Base-by-base conservation (phyloP, 306 rosid species). In the Macrotyloma uniflorum region DNA sequence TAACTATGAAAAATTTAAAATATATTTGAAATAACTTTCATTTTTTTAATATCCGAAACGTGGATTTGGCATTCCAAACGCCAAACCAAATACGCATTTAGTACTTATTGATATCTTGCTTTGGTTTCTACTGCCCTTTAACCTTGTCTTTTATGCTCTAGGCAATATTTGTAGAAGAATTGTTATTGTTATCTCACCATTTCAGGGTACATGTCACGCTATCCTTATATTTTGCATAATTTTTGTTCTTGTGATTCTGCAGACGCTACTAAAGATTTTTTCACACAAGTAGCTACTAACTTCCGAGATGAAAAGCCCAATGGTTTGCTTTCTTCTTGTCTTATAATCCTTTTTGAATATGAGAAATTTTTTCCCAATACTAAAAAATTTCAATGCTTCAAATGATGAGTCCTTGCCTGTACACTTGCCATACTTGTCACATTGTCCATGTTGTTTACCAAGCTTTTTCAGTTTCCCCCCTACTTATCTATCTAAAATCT, bases 221-320 rank as follows among this genome's bases (percentile, higher is more conserved):
- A 61, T 24, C 33, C 36, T 73, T 70, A 18, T 47, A 67, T 75
- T 64, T 42, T 30, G 19, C 38, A 12, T 55, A 14, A 30, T 67
- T 69, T 65, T 76, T 84, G 38, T 75, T 84, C 51, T 43, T 42
- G 18, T 73, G 57, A 74, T 64, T 74, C 15, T 54, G 80, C 88
- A 94, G 97, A 94, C 90, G 97, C 96, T 75, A 83, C 91, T 83
- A 94, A 86, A 86, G 92, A 84, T 0, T 94, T 89, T 84, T 94
- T 92, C 36, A 73, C 89, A 70, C 78, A 82, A 10, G 66, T 72
- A 59, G 95, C 97, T 32, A 85, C 72, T 80, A 79, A 57, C 71
- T 86, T 69, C 43, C 75, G 85, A 80, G 88, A 88, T 70, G 85
- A 83, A 79, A 87, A 80, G 77, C 64, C 87, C 61, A 68, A 51